These are phyloP conservation scores for Starmerella lactis-condensi DNA, from an alignment of 805 yeast genomes.

Conservation along the genomic window DNA sequence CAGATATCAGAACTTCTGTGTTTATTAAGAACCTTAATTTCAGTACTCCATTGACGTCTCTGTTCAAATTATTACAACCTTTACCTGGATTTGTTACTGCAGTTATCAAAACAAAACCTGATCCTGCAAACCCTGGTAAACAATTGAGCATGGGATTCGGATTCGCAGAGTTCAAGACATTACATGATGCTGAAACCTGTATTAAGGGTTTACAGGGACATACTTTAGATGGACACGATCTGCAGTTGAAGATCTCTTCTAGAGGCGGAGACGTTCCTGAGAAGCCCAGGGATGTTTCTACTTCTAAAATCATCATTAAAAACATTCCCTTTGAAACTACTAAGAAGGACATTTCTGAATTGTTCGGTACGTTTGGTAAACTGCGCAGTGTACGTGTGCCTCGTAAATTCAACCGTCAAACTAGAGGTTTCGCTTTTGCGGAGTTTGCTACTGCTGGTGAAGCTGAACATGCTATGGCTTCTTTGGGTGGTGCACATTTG, in stretches of 20 bases:
- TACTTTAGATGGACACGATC: conserved; percentile 70
- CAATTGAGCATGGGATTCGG: conserved; percentile 94
- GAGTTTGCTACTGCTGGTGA: conserved; percentile 75
- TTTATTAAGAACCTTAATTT: conserved; percentile 87
- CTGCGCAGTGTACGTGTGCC: conserved; percentile 90
- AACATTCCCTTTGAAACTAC: conserved; percentile 93
- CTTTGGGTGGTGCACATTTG: conserved; percentile 87
- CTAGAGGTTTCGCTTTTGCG: conserved; percentile 95
- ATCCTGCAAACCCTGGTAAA: conserved; percentile 49
- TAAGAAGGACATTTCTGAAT: conserved; percentile 76
- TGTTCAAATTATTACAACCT: conserved; percentile 44
- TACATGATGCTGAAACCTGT: conserved; percentile 62
- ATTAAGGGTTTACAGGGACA: conserved; percentile 54
- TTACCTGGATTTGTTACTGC: conserved; percentile 69
- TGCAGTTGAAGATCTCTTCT: conserved; percentile 75
- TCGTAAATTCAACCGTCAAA: conserved; percentile 80
- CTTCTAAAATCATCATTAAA: conserved; percentile 68
- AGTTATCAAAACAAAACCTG: conserved; percentile 71
- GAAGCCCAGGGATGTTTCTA: conserved; percentile 16
- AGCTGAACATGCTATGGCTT: conserved; percentile 86
- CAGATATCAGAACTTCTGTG: conserved; percentile 47
- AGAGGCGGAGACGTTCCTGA: conserved; percentile 30
- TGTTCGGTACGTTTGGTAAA: conserved; percentile 88
- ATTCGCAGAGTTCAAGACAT: conserved; percentile 71
- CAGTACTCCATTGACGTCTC: conserved; percentile 42